Percentiles rank a stretch among this genome's conserved stretches.
Conservation (phyloP, 2,329 filamentous ascomycete species). For the Calonectria ilicicola region DNA sequence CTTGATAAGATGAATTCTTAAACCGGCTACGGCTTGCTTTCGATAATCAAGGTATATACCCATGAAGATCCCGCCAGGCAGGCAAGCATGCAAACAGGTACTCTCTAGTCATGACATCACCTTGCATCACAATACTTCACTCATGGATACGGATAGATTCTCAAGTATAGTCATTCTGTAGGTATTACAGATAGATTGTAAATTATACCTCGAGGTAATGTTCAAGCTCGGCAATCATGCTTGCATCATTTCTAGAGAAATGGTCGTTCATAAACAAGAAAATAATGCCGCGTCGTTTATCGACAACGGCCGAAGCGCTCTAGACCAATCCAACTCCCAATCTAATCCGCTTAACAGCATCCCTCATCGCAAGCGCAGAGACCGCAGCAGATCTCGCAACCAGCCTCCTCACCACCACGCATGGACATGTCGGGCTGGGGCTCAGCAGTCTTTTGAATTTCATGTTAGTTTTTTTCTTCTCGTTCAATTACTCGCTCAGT, state of each 20-base stretch:
- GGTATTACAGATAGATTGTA: background rate
- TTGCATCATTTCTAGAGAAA: background rate
- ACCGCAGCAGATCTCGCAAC: conserved; percentile 59
- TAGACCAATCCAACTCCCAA: background rate
- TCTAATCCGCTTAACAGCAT: conserved; percentile 51
- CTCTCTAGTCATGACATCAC: too few relatives aligned
- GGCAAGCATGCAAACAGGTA: too few relatives aligned
- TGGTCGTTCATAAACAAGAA: background rate
- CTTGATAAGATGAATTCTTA: too few relatives aligned
- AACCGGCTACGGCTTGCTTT: too few relatives aligned
- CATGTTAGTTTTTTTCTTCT: background rate
- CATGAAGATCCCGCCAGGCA: too few relatives aligned
- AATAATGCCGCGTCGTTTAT: background rate
- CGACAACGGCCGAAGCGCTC: too few relatives aligned
- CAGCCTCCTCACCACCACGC: conserved; percentile 58
- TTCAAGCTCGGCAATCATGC: background rate
- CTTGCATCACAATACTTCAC: too few relatives aligned
- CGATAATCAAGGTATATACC: too few relatives aligned
- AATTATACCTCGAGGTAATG: background rate
- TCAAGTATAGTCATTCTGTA: too few relatives aligned
- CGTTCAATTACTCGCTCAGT: too few relatives aligned
- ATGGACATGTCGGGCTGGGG: conserved; percentile 57
- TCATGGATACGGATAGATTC: too few relatives aligned
- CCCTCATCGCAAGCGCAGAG: conserved; percentile 57
- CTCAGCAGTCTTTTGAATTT: conserved; percentile 45